A percentile compares a stretch with the other conserved stretches of the same genome.
These are phyloP conservation scores for Yamadazyma diospyri DNA, from an alignment of 1,139 yeast genomes.

Conservation along the genomic window DNA sequence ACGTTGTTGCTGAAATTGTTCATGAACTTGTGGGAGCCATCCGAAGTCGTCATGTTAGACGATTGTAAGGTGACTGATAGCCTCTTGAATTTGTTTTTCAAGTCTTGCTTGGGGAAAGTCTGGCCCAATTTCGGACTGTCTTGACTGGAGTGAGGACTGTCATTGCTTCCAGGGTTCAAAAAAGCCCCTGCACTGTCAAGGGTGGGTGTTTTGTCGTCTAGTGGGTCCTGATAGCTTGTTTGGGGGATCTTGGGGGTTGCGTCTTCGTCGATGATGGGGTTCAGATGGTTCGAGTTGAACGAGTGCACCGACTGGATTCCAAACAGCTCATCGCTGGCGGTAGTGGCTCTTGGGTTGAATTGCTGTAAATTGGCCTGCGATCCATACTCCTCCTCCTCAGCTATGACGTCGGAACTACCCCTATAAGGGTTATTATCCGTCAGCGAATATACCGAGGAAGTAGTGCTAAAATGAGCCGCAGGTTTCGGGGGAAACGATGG, in stretches of 20 bases:
- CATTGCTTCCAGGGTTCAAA: constrained; percentile 6
- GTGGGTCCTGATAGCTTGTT: constrained; percentile 9
- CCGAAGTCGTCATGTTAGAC: constrained; percentile 26
- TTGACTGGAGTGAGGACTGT: constrained; percentile 5
- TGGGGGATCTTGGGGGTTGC: constrained; percentile 27
- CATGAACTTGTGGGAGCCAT: constrained; percentile 42
- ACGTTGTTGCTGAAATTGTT: constrained; percentile 40
- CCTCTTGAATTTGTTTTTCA: constrained; percentile 38
- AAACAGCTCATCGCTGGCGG: constrained; percentile 11
- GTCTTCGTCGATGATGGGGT: constrained; percentile 21
- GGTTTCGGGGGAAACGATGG: constrained; percentile 1
- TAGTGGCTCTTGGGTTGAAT: constrained; percentile 17
- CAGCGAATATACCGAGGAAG: constrained; percentile 16
- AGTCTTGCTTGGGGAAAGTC: constrained; percentile 33
- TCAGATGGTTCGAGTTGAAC: background rate
- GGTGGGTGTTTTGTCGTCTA: constrained; percentile 32
- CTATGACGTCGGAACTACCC: constrained; percentile 6
- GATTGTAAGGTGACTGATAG: constrained; percentile 39
- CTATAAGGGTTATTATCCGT: constrained; percentile 9
- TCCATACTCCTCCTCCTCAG: constrained; percentile 10
- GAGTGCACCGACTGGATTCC: constrained; percentile 10
- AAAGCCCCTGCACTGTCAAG: constrained; percentile 16
- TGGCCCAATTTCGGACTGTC: constrained; percentile 9
- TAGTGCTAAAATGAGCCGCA: constrained; percentile 13
- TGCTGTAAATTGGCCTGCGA: constrained; percentile 16